Base-by-base conservation (phyloP, 1,284 basidiomycete species). In the Ganoderma leucocontextum region DNA sequence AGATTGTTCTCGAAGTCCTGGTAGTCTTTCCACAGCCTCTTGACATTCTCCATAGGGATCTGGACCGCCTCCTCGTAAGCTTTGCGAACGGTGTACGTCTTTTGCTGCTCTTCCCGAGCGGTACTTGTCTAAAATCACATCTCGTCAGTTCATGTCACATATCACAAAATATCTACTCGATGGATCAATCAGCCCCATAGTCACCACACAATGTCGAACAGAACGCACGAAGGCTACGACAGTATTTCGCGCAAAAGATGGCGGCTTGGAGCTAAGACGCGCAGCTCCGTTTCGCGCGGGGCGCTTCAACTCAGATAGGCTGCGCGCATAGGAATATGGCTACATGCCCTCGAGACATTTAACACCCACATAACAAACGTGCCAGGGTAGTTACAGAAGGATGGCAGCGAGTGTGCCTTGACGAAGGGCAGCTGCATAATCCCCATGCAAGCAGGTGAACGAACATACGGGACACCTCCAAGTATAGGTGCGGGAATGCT, bases 81-180 rank as follows among this genome's bases (percentile, higher is more conserved):
- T 78, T 95, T 95, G 65, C 97, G 91, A 3, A 99, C 84, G 4
- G 90, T 88, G 76, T 99, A 97, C 91, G 95, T 96, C 80, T 97
- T 96, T 78, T 97, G 95, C 76, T 97, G 95, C 73, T 94, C 91
- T 78, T 99, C 96, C 97, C 97, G 99, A 29, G 94, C 93, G 55
- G 91, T 70, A 19, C 63, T 73, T 1, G 72, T 73, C 75, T 76
- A 44, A 36, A 8, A 41, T 13, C 15, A 19, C 19, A 19, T 44
- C 52, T 22, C 57, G 67, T 63, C 10, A 65, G 52, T 8, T 39
- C 13, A 8, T 33, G 35, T 44, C 60, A 62, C 52, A 29, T 52
- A 62, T 64, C 63, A 57, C 63, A 41, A n/a, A 22, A n/a, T 49
- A 49, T 49, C 22, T 36, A 39, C 35, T n/a, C 35, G n/a, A 35